Evolutionary conservation across 2,329 filamentous ascomycete genomes (phyloP).

Genomic region (Dactylellina leptospora): DNA sequence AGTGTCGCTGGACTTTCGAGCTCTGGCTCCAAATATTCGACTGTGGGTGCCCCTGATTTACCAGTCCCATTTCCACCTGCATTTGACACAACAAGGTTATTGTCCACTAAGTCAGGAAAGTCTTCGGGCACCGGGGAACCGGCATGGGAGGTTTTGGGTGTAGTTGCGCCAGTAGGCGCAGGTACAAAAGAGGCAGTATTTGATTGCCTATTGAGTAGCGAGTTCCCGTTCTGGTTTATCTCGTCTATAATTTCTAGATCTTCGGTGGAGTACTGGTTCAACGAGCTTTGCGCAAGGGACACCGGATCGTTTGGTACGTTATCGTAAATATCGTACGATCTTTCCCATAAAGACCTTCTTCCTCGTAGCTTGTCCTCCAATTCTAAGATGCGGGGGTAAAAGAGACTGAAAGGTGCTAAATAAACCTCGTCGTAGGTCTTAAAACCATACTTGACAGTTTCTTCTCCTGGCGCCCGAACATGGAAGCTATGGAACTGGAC

Average conservation of each 20-base stretch:
- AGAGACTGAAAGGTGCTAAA: conserved; percentile 90
- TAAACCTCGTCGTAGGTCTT: conserved; percentile 97
- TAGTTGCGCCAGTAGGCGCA: conserved; percentile 67
- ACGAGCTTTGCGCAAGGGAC: conserved; percentile 80
- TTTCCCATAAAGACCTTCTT: conserved; percentile 80
- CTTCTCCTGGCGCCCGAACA: conserved; percentile 83
- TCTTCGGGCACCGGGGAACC: conserved; percentile 87
- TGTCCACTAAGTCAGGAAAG: conserved; percentile 68
- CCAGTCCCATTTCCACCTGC: conserved; percentile 54
- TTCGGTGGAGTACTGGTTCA: conserved; percentile 63
- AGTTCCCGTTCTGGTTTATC: conserved; percentile 60
- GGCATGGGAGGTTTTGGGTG: conserved; percentile 83
- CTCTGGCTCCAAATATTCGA: conserved; percentile 64
- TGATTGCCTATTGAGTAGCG: conserved; percentile 58
- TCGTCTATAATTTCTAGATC: conserved; percentile 55
- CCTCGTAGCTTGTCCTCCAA: conserved; percentile 79
- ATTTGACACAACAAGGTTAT: conserved; percentile 67
- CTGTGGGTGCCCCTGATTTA: conserved; percentile 44
- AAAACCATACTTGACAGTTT: conserved; percentile 91
- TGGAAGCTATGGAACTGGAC: conserved; percentile 91
- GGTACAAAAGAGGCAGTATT: not conserved
- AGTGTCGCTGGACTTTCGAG: conserved; percentile 77
- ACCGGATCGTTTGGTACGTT: conserved; percentile 88
- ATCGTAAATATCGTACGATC: conserved; percentile 94
- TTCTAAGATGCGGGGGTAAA: conserved; percentile 87